A percentile compares a stretch with the other conserved stretches of the same genome.
Evolutionary conservation across 2,329 filamentous ascomycete genomes (phyloP).

Genomic region (Aspergillus texensis): DNA sequence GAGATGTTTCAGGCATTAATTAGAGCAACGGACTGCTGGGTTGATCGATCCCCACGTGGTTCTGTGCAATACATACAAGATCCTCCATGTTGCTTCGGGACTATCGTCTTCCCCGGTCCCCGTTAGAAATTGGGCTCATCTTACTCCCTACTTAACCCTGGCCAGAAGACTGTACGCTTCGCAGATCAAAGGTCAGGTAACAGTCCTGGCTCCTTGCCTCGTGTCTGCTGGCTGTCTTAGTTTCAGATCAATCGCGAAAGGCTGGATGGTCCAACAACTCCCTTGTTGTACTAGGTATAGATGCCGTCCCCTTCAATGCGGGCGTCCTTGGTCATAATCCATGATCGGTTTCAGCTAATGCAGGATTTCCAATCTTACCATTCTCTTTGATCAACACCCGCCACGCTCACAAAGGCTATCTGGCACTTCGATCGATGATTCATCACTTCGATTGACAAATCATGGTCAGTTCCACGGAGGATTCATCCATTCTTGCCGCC

Average conservation of each 20-base stretch:
- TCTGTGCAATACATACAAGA: not conserved
- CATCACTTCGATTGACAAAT: not conserved
- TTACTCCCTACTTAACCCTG: not conserved
- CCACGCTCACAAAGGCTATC: not conserved
- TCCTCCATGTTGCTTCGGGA: not conserved
- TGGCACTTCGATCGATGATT: not conserved
- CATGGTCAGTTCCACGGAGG: not conserved
- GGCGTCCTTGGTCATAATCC: not conserved
- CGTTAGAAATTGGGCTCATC: not conserved
- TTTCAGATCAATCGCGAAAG: not conserved
- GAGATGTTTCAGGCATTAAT: not conserved
- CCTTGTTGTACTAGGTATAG: not conserved
- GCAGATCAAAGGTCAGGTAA: not conserved
- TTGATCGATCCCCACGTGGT: not conserved
- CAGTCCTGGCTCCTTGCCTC: not conserved
- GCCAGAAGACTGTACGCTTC: not conserved
- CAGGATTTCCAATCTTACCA: not conserved
- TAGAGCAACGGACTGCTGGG: not conserved
- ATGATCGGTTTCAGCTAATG: not conserved
- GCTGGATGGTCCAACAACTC: not conserved
- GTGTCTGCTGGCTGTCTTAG: not conserved
- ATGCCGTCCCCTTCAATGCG: not conserved
- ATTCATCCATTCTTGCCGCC: not conserved
- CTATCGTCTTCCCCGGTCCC: not conserved
- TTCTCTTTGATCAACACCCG: not conserved